Percentiles rank a stretch among this genome's conserved stretches.
phyloP scores from a whole-genome alignment of 495 filamentous ascomycete genomes.

The Hypoxylon trugodes region DNA sequence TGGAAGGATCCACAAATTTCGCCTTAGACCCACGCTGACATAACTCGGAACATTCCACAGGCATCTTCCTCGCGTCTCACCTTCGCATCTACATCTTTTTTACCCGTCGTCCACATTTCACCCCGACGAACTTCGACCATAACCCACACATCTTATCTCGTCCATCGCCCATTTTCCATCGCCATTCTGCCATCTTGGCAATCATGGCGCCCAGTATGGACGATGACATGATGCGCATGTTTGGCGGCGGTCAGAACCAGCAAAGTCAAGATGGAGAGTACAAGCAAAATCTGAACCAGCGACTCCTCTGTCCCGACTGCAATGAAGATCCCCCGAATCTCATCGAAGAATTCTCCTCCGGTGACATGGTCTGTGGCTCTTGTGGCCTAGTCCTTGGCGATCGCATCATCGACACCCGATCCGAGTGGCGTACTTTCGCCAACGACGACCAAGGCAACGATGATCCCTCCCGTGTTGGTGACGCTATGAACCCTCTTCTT shows the following conservation, averaged over 20 bases:
- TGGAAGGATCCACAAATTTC: no score
- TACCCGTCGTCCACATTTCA: background rate
- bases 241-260: background rate
- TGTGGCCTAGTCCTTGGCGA: constrained; percentile 93
- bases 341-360: constrained; percentile 88
- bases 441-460: constrained; percentile 95
- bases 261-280: constrained; percentile 36
- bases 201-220: constrained; percentile 26
- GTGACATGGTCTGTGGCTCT: constrained; percentile 90
- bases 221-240: constrained; percentile 12
- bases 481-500: constrained; percentile 83
- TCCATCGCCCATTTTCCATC: background rate
- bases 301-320: constrained; percentile 87
- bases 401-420: constrained; percentile 91
- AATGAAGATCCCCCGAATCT: constrained; percentile 89
- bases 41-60: constrained; percentile 31
- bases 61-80: constrained; percentile 14
- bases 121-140: background rate
- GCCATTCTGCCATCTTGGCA: constrained; percentile 25
- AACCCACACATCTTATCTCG: background rate
- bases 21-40: constrained; percentile 23
- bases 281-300: constrained; percentile 77
- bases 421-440: constrained; percentile 98
- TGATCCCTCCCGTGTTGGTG: constrained; percentile 97
- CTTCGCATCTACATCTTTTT: constrained; percentile 8